Evolutionary conservation across 345 rosid genomes (phyloP), one percentile per base, ranked within the genome.

Genomic region (Salix dunnii): DNA sequence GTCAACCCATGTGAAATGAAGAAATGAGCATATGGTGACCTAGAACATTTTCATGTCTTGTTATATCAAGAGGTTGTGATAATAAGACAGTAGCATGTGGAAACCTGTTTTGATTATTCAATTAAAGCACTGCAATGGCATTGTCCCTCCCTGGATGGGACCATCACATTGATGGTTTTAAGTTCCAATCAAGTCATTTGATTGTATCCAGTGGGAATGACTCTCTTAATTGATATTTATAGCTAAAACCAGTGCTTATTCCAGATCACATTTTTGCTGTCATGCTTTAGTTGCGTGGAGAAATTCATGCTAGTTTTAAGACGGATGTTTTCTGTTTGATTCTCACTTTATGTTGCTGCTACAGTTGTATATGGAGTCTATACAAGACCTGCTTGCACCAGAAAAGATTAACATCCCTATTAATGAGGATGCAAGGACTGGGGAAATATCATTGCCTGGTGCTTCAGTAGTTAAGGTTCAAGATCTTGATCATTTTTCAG

Each of bases 351-450:
- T 79, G 25, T 76, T 81, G 28, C 68, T 78, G 69, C 42, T 81
- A 69, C 86, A 94, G 98, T 80, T 94, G 72, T 94, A 92, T 85
- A 91, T 91, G 98, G 98, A 94, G 80, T 89, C 91, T 25, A 84
- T 92, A 80, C 97, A 94, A 89, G 98, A 94, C 86, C 84, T 94
- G 84, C 94, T 94, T 76, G 89, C 97, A 71, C 97, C 97, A 3
- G 97, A 89, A 70, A 95, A 84, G 82, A 77, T 46, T 71, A 92
- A 87, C 75, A 89, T 95, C 83, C 87, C 88, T 62, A 87, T 95
- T 72, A 83, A 84, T 5, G 99, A 95, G 82, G 97, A 92, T 72
- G 89, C 91, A 11, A 91, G 86, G 90, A 86, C 90, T 11, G 97
- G 97, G 77, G 97, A 91, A 83, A 94, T 94, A 74, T 87, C 93